These are phyloP conservation scores for Neurospora cerealis DNA, from an alignment of 495 filamentous ascomycete genomes.

Conservation along the genomic window DNA sequence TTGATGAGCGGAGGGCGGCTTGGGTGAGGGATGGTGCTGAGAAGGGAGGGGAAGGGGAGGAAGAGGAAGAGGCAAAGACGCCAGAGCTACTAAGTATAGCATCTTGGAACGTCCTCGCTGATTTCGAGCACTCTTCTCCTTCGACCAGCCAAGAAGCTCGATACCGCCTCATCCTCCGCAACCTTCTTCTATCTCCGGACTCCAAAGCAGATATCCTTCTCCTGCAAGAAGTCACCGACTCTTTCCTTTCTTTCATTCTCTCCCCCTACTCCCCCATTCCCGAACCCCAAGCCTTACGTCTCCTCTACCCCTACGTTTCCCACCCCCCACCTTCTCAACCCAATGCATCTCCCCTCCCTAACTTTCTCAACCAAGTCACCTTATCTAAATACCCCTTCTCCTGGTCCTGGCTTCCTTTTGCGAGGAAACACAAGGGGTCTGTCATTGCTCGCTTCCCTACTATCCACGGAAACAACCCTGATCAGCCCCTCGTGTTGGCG, in stretches of 20 bases:
- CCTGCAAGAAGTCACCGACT: slow-evolving; percentile 49
- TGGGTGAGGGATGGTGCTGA: not conserved
- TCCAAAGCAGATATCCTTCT: slow-evolving; percentile 38
- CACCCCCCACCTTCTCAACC: slow-evolving; percentile 38
- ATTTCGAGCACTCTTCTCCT: slow-evolving; percentile 39
- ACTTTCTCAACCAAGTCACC: slow-evolving; percentile 43
- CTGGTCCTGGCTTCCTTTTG: slow-evolving; percentile 38
- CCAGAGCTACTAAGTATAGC: slow-evolving; percentile 28
- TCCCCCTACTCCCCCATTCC: not conserved
- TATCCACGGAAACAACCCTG: slow-evolving; percentile 5
- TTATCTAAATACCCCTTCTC: slow-evolving; percentile 38
- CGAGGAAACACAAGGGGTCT: slow-evolving; percentile 39
- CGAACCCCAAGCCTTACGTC: slow-evolving; percentile 22
- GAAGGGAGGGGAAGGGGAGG: slow-evolving; percentile 1
- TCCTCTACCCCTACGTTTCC: slow-evolving; percentile 38
- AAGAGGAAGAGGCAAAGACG: not conserved
- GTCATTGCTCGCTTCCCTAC: slow-evolving; percentile 32
- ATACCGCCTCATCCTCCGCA: slow-evolving; percentile 37
- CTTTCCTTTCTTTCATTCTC: slow-evolving; percentile 43
- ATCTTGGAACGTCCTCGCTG: slow-evolving; percentile 48
- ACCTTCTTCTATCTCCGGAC: slow-evolving; percentile 30
- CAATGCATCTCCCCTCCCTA: slow-evolving; percentile 41
- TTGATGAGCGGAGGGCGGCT: not conserved
- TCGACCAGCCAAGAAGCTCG: slow-evolving; percentile 15
- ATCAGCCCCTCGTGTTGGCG: slow-evolving; percentile 32